A percentile compares a stretch with the other conserved stretches of the same genome.
These are phyloP conservation scores for sorghum (Sorghum bicolor) DNA, from an alignment of 176 grass and related monocot species.

Conservation along the genomic window DNA sequence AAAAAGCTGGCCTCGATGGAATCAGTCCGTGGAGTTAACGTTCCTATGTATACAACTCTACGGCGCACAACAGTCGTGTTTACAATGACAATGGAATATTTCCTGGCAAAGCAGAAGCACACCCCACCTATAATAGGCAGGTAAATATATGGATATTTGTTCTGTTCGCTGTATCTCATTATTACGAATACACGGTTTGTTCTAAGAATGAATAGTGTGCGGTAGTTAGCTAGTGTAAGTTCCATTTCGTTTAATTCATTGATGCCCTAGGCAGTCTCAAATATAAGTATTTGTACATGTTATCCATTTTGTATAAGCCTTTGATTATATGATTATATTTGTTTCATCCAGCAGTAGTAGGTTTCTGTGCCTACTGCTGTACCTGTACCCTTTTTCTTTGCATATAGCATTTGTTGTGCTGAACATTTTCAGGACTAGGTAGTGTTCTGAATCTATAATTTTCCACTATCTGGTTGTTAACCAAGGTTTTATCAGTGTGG, in stretches of 20 bases:
- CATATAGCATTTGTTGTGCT: background rate
- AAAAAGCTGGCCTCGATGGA: constrained; percentile 98
- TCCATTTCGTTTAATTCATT: background rate
- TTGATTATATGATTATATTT: background rate
- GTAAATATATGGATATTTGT: constrained; percentile 44
- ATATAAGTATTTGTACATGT: background rate
- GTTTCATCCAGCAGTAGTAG: background rate
- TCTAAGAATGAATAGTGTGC: background rate
- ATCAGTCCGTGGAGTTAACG: constrained; percentile 96
- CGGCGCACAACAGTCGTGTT: constrained; percentile 96
- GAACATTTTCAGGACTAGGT: background rate
- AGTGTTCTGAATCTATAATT: constrained; percentile 21
- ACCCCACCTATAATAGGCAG: constrained; percentile 78
- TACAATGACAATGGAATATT: constrained; percentile 98
- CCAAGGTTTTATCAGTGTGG: constrained; percentile 77
- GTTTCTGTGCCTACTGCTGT: background rate
- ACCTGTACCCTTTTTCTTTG: background rate
- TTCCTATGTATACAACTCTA: constrained; percentile 99
- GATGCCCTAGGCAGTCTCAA: background rate
- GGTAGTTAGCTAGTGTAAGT: background rate
- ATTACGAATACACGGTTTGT: background rate
- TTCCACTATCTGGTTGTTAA: constrained; percentile 44
- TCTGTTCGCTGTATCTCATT: constrained; percentile 4
- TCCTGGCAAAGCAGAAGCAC: constrained; percentile 88
- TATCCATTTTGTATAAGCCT: background rate